Conservation (phyloP, 2,329 filamentous ascomycete genomes). For the Cyclaneusma minus region DNA sequence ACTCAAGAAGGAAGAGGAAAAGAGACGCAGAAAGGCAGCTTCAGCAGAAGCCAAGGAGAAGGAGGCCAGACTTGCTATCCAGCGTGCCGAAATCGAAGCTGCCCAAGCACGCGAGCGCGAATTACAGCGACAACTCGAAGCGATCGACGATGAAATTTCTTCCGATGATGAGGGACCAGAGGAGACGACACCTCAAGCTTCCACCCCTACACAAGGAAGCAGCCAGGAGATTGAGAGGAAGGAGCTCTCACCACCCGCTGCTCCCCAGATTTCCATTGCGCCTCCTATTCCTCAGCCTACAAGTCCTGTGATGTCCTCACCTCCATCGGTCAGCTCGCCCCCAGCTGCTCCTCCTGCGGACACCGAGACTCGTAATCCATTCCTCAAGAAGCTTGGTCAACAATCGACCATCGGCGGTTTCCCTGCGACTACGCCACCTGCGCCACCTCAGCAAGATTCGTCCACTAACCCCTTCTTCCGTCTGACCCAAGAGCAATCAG, state of each 20-base stretch:
- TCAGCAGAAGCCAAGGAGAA: slow-evolving; percentile 77
- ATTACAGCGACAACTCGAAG: slow-evolving; percentile 72
- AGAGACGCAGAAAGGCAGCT: slow-evolving; percentile 79
- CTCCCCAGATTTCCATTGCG: slow-evolving; percentile 33
- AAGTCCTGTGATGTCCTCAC: slow-evolving; percentile 24
- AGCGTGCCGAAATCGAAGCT: slow-evolving; percentile 82
- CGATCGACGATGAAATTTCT: slow-evolving; percentile 54
- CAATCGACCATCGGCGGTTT: slow-evolving; percentile 21
- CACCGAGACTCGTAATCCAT: slow-evolving; percentile 82
- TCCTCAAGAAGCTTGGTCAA: slow-evolving; percentile 78
- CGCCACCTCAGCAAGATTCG: slow-evolving; percentile 29
- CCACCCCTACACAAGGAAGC: slow-evolving; percentile 37
- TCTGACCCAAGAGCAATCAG: slow-evolving; percentile 50
- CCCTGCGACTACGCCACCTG: slow-evolving; percentile 26
- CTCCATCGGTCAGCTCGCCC: slow-evolving; percentile 33
- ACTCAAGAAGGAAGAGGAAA: slow-evolving; percentile 91
- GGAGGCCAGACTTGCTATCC: slow-evolving; percentile 67
- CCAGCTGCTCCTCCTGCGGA: slow-evolving; percentile 43
- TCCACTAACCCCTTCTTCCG: slow-evolving; percentile 97
- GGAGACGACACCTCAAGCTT: slow-evolving; percentile 48
- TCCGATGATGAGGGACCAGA: slow-evolving; percentile 70
- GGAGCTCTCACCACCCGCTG: slow-evolving; percentile 33
- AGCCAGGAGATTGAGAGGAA: slow-evolving; percentile 39
- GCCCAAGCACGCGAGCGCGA: slow-evolving; percentile 82
- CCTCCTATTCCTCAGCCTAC: slow-evolving; percentile 35